A percentile compares a stretch with the other conserved stretches of the same genome.
phyloP scores from a whole-genome alignment of 371 early-diverging fungal genomes.

The Mortierella sp. region DNA sequence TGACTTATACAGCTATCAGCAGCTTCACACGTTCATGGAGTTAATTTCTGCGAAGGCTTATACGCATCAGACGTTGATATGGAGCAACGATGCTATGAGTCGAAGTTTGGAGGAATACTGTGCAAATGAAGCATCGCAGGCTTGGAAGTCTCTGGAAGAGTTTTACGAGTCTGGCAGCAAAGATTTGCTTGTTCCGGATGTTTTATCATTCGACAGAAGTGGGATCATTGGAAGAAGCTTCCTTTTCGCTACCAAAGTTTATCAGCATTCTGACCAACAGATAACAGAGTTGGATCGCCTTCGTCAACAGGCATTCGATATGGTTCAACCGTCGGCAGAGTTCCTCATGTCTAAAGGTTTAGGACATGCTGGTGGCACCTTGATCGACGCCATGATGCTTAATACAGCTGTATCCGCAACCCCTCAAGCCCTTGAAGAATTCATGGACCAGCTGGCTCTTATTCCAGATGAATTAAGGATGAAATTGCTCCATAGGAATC shows the following conservation, averaged over 20 bases:
- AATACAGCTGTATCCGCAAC: slow-evolving; percentile 25
- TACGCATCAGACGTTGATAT: slow-evolving; percentile 31
- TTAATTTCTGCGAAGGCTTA: slow-evolving; percentile 24
- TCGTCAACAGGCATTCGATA: slow-evolving; percentile 24
- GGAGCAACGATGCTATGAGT: slow-evolving; percentile 32
- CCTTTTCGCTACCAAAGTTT: slow-evolving; percentile 36
- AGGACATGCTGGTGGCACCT: slow-evolving; percentile 15
- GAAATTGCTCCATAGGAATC: slow-evolving; percentile 35
- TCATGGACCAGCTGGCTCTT: slow-evolving; percentile 29
- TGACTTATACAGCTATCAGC: slow-evolving; percentile 34
- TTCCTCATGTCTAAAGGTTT: slow-evolving; percentile 26
- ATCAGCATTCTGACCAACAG: slow-evolving; percentile 10
- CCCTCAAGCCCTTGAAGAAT: slow-evolving; percentile 28
- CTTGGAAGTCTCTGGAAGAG: slow-evolving; percentile 41
- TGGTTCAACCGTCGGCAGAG: slow-evolving; percentile 26
- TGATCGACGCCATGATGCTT: slow-evolving; percentile 44
- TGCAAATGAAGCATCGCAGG: slow-evolving; percentile 17
- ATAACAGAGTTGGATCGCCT: slow-evolving; percentile 14
- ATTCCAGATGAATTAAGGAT: slow-evolving; percentile 45
- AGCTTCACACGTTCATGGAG: slow-evolving; percentile 42
- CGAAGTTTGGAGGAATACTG: slow-evolving; percentile 35
- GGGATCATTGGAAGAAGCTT: slow-evolving; percentile 26
- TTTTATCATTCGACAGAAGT: slow-evolving; percentile 15
- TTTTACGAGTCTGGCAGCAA: slow-evolving; percentile 18
- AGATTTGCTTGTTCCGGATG: slow-evolving; percentile 7